phyloP scores from a whole-genome alignment of 495 filamentous ascomycete genomes.

The Penicillium chermesinum region DNA sequence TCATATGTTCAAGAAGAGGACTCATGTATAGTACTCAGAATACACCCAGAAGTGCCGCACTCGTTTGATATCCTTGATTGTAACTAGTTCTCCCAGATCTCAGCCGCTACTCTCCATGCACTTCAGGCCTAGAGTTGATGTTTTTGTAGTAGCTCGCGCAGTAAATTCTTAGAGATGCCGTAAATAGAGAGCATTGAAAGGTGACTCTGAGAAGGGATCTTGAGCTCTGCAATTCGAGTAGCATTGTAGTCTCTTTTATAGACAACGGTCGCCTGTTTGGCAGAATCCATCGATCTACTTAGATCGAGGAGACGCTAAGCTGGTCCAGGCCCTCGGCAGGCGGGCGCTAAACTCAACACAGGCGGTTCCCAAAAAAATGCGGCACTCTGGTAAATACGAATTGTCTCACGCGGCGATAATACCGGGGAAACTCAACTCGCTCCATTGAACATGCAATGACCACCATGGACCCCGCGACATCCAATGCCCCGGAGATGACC shows the following conservation, averaged over 20 bases:
- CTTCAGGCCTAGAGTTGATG: not conserved
- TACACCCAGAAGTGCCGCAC: not conserved
- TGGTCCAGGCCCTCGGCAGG: too few species aligned
- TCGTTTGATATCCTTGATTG: not conserved
- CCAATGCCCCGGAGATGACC: conserved; percentile 17
- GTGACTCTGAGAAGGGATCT: too few species aligned
- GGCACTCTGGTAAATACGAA: too few species aligned
- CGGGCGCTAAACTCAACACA: too few species aligned
- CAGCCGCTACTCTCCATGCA: not conserved
- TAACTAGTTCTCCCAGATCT: not conserved
- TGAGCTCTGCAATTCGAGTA: too few species aligned
- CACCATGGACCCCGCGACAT: conserved; percentile 27
- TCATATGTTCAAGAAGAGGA: not conserved
- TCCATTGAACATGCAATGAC: conserved; percentile 13
- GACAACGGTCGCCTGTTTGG: too few species aligned
- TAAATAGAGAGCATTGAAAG: too few species aligned
- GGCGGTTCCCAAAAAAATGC: too few species aligned
- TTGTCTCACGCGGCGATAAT: conserved; percentile 11
- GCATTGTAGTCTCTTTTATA: too few species aligned
- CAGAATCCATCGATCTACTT: too few species aligned
- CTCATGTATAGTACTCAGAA: not conserved
- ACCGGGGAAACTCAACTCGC: conserved; percentile 5
- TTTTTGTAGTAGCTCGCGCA: not conserved
- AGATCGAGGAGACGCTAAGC: too few species aligned
- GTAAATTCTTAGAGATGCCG: too few species aligned